phyloP scores from a whole-genome alignment of 2,329 filamentous ascomycete species.

The Claviceps cyperi region DNA sequence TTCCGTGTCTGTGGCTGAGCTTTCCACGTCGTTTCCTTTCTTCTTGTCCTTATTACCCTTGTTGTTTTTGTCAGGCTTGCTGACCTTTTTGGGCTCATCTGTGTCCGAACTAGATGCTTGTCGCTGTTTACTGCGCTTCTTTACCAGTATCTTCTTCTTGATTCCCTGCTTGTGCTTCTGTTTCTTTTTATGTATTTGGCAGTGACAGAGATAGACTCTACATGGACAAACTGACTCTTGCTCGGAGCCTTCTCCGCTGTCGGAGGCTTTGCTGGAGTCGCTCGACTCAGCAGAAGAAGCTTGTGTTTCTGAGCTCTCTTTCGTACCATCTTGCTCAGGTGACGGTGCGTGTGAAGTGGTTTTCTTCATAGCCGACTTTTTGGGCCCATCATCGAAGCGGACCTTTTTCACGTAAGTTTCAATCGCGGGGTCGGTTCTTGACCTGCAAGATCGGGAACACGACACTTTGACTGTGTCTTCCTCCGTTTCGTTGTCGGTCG shows the following conservation, averaged over 20 bases:
- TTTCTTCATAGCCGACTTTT: slow-evolving; percentile 26
- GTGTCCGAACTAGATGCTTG: slow-evolving; percentile 1
- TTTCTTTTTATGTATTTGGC: background rate
- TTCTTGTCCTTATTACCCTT: slow-evolving; percentile 8
- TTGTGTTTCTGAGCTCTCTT: slow-evolving; percentile 6
- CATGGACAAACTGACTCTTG: slow-evolving; percentile 20
- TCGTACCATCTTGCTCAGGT: background rate
- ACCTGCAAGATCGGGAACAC: slow-evolving; percentile 27
- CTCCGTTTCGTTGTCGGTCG: slow-evolving; percentile 37
- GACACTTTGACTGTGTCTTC: slow-evolving; percentile 33
- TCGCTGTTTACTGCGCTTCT: slow-evolving; percentile 5
- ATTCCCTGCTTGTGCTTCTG: background rate
- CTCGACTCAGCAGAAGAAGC: slow-evolving; percentile 8
- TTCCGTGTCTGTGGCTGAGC: slow-evolving; percentile 10
- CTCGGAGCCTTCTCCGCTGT: slow-evolving; percentile 18
- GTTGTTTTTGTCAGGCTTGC: slow-evolving; percentile 8
- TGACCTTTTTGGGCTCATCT: slow-evolving; percentile 10
- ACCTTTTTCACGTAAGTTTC: slow-evolving; percentile 24
- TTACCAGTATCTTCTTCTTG: slow-evolving; percentile 4
- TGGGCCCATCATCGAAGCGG: slow-evolving; percentile 22
- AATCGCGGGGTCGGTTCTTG: slow-evolving; percentile 2
- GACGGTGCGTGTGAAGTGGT: slow-evolving; percentile 8
- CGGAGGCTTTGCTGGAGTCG: slow-evolving; percentile 9
- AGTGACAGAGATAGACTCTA: slow-evolving; percentile 11
- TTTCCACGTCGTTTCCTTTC: slow-evolving; percentile 8